Evolutionary conservation across 805 yeast genomes (phyloP), one percentile per base, ranked within the genome.

Genomic region (Suhomyces xylopsoci): DNA sequence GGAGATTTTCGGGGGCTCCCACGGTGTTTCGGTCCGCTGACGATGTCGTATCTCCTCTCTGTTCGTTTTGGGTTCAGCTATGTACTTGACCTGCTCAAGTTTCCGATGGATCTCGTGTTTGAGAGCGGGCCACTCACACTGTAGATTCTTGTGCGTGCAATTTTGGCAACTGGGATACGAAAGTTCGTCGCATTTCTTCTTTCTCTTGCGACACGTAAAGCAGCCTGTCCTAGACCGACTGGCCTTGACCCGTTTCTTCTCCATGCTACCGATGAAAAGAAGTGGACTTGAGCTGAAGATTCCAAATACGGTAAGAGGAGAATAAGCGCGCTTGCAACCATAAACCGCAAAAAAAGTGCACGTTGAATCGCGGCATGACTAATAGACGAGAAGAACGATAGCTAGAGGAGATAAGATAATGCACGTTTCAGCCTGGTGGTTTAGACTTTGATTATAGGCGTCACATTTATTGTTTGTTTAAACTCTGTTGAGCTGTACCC

Each of bases 101-200:
- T 60, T 63, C 46, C 57, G 57, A 48, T 58, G 59, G 7, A 67
- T 45, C 38, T 64, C 64, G 38, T 62, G 62, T 19, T 60, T 64
- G 30, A 56, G 48, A 10, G 41, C 43, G 6, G 72, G 67, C 74
- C 74, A 70, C 32, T 52, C 53, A 53, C 74, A 70, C 10, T 49
- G 45, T 14, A 67, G 47, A 15, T 50, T 48, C 42, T 62, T 64
- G 6, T 15, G 19, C 30, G 55, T 52, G 51, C 74, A 70, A 51
- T 65, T 64, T 26, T 51, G 52, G 56, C 74, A 70, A 2, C 51
- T 52, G 3, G 73, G 73, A 50, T 64, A 69, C 63, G 62, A 65
- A 26, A 49, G 51, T 55, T 69, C 73, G 54, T 69, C 73, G 56
- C 73, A 68, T 55, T 66, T 68, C 55, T 63, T 67, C 54, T 61